Base-by-base conservation (phyloP, 257 asterid genomes). In the Nicotiana tabacum region DNA sequence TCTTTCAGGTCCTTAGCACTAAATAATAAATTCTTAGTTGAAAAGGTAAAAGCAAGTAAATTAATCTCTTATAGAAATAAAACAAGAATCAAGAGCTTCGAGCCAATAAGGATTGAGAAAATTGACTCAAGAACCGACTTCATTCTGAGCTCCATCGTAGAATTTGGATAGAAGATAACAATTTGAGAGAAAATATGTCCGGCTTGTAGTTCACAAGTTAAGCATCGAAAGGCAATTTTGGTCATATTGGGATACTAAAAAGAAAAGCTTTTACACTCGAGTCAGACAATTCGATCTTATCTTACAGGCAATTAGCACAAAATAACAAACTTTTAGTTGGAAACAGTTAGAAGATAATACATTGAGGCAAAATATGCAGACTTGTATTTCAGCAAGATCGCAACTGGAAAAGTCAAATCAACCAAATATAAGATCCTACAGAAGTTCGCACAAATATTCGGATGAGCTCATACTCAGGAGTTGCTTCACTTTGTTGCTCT, bases 401-500 rank as follows among this genome's bases (percentile, higher is more conserved):
- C 62, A 13, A 24, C 9, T 48, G 62, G 80, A 74, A 7, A 48
- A 74, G 62, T 48, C 80, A 74, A 48, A 72, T 24, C 7, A 48
- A 74, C 62, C 24, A 48, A 74, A 13, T 27, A 46, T 15, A 74
- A 1, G 39, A 27, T 48, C 62, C 43, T 15, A 5, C 2, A 0
- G 37, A 72, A 72, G 57, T 9, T 70, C 9, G 3, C 35, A 17
- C 2, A 48, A 6, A 24, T 72, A 74, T 18, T 48, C 6, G 11
- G 39, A 74, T 74, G 39, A 74, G 60, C 35, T 62, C 92, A 37
- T 88, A 92, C 98, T 88, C 61, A 93, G 84, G 70, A 94, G 91
- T 77, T 90, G 67, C 83, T 94, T 94, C 83, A 86, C 97, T 93
- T 94, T 94, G 85, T 94, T 93, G 91, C 93, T 91, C 93, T 94